Base-by-base conservation (phyloP, 1,284 basidiomycete genomes). In the Kwoniella shivajii region DNA sequence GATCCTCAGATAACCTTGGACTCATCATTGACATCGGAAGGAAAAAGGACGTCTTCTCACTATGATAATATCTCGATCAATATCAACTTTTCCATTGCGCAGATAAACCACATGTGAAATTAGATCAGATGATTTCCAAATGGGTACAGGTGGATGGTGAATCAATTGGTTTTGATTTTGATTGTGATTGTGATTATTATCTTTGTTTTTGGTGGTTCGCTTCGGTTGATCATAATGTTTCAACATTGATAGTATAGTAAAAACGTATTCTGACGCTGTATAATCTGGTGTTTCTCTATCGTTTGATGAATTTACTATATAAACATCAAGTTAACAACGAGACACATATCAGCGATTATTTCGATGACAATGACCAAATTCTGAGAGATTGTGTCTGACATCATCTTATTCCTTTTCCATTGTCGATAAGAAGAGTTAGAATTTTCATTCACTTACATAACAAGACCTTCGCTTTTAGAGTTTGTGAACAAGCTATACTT, bases 271-370 rank as follows among this genome's bases (percentile, higher is more conserved):
- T 13, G 84, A 79, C 0, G 91, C 93, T 1, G 83, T 84, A 75
- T 95, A 95, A 1, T 85, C 89, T 9, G 85, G 82, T 0, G 94
- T 97, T 75, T 99, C 95, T 56, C 95, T 83, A 73, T 99, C 95
- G 65, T 93, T 93, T 59, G 82, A 83, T 14, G 86, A 82, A 73
- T 98, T 99, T 54, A 99, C 91, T 93, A 33, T 13, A 27, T 18
- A 26, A 42, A 6, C 27, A 26, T 9, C 24, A 26, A 22, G 45
- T 36, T 36, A 20, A 39, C 38, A 16, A 34, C 33, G 9, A 9
- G 7, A 16, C 16, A 34, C 33, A 34, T 34, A 34, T 34, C 16
- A 34, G 33, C 33, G 16, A 34, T 9, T 34, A 9, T 16, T 34
- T 34, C 16, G 31, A 20, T 6, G 16, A 26, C 20, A 30, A 30